Evolutionary conservation across 2,329 filamentous ascomycete species (phyloP), one percentile per base, ranked within the genome.

Genomic region (Sclerotinia nivalis): DNA sequence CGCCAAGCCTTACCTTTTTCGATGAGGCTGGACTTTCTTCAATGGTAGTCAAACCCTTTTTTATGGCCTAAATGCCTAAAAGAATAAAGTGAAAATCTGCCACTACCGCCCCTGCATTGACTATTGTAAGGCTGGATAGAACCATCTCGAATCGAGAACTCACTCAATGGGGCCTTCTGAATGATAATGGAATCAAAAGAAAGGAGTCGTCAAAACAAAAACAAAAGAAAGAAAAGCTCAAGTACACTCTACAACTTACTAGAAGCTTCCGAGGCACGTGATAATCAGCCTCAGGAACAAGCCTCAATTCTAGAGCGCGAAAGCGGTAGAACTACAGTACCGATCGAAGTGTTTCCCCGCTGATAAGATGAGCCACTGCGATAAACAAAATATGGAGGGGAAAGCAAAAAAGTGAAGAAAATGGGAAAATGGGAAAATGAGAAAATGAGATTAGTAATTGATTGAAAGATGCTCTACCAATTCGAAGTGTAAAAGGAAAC

Each of bases 261-360:
- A 65, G 61, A 37, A 65, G 31, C 47, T 65, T 65, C 61, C 15
- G 15, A 43, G 2, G 2, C 61, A 65, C 61, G 61, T 65, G 61
- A 52, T 22, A 4, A 40, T 22, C 13, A 40, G 13, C 22, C n/a
- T 28, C 31, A 52, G 15, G 5, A 28, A 37, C 47, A 37, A 50
- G 60, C 28, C 31, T 37, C 28, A 25, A 50, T 62, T 25, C 6
- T 25, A 8, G 22, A 18, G 60, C 47, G 50, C 22, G 47, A n/a
- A 20, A 43, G 40, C 40, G 40, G 40, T 9, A 40, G 37, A 40
- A 40, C 37, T 40, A 40, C 10, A 8, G 37, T n/a, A 25, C 15
- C 4, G 31, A 13, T 52, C 47, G 20, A 40, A 52, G 45, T 64
- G 40, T 40, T 52, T 22, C 61, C 61, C 61, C 61, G 61, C 61